Conservation (phyloP, 108 stramenopile species). For the Fistulifera pelliculosa region DNA sequence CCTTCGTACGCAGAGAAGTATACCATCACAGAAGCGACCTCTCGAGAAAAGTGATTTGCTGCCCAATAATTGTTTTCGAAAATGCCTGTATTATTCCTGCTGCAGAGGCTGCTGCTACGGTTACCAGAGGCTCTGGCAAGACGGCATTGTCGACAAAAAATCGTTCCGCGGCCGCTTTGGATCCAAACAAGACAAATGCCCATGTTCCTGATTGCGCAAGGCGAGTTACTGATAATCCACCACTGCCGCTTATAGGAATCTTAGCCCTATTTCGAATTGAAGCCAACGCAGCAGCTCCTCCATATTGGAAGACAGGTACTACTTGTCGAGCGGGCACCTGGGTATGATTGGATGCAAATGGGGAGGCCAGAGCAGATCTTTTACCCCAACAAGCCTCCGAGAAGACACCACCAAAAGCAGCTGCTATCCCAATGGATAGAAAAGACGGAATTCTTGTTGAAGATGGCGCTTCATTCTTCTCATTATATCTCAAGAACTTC, state of each 20-base stretch:
- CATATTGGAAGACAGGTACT: conserved; percentile 14
- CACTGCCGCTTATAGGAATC: too few species aligned
- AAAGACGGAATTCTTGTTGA: neutral
- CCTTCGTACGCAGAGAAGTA: conserved; percentile 29
- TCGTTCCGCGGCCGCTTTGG: too few species aligned
- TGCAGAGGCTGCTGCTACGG: too few species aligned
- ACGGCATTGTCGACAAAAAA: too few species aligned
- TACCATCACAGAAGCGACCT: conserved; percentile 9
- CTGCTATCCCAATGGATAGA: neutral
- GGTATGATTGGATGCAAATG: neutral
- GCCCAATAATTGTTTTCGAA: neutral
- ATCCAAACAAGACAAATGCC: too few species aligned
- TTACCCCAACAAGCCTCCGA: neutral
- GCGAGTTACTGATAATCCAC: too few species aligned
- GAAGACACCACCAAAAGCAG: neutral
- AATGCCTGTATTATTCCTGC: too few species aligned
- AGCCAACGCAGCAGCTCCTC: neutral
- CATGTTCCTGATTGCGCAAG: too few species aligned
- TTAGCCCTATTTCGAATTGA: too few species aligned
- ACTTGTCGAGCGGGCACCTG: conserved; percentile 8
- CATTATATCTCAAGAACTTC: too few species aligned
- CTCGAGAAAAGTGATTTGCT: neutral
- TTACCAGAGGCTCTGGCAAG: too few species aligned
- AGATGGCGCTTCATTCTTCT: too few species aligned
- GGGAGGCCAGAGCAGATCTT: neutral